Evolutionary conservation across 2,329 filamentous ascomycete species (phyloP).

Genomic region (Aspergillus pseudonomiae): DNA sequence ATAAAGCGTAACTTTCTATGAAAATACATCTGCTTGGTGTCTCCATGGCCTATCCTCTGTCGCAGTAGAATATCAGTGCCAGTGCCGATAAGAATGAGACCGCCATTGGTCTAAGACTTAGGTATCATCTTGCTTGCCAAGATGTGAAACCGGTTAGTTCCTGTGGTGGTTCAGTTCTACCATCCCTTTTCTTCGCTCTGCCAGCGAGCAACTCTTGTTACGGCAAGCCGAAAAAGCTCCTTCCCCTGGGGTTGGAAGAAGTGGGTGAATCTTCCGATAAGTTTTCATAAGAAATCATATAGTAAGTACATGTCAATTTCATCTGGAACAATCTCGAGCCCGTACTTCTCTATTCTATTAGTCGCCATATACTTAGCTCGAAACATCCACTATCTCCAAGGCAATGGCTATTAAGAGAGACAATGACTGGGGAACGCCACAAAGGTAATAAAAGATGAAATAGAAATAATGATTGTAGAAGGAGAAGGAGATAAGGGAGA

Average conservation of each 20-base stretch:
- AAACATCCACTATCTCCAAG: not conserved
- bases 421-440: not conserved
- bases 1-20: not conserved
- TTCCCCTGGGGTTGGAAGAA: not conserved
- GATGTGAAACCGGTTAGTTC: not conserved
- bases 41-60: not conserved
- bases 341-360: not conserved
- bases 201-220: not conserved
- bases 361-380: not conserved
- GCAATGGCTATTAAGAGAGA: not conserved
- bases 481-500: not conserved
- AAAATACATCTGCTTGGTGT: not conserved
- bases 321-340: not conserved
- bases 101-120: not conserved
- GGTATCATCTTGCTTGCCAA: not conserved
- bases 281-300: not conserved
- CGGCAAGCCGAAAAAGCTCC: not conserved
- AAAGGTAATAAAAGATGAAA: not conserved
- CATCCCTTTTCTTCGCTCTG: not conserved
- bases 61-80: not conserved
- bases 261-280: not conserved
- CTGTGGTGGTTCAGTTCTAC: not conserved
- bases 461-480: not conserved
- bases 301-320: not conserved
- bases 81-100: not conserved